Conservation (phyloP, 2,329 filamentous ascomycete genomes). For the Ophiostoma himal-ulmi region DNA sequence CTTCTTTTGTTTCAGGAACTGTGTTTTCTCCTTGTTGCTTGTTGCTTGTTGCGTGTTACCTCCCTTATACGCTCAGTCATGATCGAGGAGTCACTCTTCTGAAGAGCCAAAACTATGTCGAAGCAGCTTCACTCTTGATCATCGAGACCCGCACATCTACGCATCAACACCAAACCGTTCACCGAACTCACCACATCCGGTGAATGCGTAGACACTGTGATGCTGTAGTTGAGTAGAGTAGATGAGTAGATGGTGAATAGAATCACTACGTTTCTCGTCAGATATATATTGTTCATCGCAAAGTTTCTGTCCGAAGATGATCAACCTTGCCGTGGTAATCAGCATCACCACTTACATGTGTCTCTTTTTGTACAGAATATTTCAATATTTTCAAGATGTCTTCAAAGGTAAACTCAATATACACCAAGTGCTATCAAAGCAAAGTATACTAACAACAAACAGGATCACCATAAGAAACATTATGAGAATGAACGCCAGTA, state of each 20-base stretch:
- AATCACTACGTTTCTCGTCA: not conserved
- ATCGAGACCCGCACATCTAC: no score
- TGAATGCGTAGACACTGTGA: conserved; percentile 3
- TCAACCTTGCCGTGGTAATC: not conserved
- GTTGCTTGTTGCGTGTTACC: not conserved
- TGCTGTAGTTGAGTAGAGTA: not conserved
- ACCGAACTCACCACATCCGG: not conserved
- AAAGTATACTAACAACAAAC: not conserved
- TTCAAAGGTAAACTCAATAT: not conserved
- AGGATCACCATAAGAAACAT: not conserved
- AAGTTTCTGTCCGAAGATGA: not conserved
- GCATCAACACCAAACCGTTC: not conserved
- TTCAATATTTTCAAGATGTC: not conserved
- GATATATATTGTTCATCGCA: not conserved
- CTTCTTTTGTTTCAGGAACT: no score
- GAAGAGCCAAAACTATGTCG: not conserved
- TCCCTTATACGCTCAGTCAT: not conserved
- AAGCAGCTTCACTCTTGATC: not conserved
- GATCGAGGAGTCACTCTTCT: not conserved
- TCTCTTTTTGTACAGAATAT: no score
- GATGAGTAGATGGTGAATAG: not conserved
- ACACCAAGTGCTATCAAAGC: no score
- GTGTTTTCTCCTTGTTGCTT: not conserved
- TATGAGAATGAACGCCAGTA: not conserved
- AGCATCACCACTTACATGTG: no score